phyloP scores from a whole-genome alignment of 768 basidiomycete genomes.

The Lanmaoa rubissima region DNA sequence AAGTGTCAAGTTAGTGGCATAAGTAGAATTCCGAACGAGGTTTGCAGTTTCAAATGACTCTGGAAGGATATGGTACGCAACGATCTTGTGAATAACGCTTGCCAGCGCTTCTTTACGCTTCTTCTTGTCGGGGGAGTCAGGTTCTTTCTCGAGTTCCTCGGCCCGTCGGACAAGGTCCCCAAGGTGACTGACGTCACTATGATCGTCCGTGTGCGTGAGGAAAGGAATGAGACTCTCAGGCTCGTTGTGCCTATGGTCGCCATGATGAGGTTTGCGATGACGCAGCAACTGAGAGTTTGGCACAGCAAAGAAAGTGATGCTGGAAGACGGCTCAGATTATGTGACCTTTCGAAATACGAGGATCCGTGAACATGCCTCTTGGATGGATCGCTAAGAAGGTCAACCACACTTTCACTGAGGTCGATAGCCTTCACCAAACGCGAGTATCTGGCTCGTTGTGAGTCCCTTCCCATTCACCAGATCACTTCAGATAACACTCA shows the following conservation, averaged over 20 bases:
- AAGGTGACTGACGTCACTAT: neutral
- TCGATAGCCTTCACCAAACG: conserved; percentile 14
- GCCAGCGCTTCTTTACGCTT: conserved; percentile 55
- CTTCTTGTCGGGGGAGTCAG: conserved; percentile 45
- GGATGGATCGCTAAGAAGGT: conserved; percentile 11
- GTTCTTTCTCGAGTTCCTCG: conserved; percentile 41
- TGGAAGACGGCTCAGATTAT: neutral
- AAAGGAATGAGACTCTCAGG: neutral
- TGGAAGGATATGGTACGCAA: conserved; percentile 37
- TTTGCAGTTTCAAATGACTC: conserved; percentile 42
- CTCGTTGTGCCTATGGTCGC: neutral
- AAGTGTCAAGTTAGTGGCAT: conserved; percentile 45
- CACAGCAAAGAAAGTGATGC: conserved; percentile 16
- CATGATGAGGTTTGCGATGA: conserved; percentile 1
- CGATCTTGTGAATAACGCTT: conserved; percentile 49
- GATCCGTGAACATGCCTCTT: conserved; percentile 2
- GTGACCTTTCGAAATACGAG: neutral
- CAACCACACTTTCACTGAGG: conserved; percentile 13
- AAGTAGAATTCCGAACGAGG: conserved; percentile 54
- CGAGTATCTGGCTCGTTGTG: conserved; percentile 6
- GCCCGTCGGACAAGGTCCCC: conserved; percentile 10
- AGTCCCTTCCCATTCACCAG: neutral
- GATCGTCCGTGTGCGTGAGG: too few relatives aligned
- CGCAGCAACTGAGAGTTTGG: conserved; percentile 1
- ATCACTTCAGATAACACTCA: neutral